Percentiles rank a stretch among this genome's conserved stretches.
Conservation (phyloP, 495 filamentous ascomycete species). For the Polyplosphaeria fusca region DNA sequence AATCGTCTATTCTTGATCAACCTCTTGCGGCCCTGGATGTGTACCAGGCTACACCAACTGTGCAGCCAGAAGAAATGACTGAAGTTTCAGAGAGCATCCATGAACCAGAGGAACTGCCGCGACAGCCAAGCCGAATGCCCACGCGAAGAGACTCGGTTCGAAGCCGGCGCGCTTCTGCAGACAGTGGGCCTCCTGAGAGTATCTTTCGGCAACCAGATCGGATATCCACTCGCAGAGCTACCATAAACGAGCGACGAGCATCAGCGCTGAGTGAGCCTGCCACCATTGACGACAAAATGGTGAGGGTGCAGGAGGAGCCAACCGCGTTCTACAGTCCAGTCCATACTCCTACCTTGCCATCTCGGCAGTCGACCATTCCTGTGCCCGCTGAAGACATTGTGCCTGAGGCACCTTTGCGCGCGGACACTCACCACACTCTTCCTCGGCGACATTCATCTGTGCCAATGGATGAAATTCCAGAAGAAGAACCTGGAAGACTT, state of each 20-base stretch:
- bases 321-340: background rate
- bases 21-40: conserved; percentile 7
- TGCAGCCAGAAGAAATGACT: background rate
- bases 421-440: background rate
- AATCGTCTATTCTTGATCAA: background rate
- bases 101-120: background rate
- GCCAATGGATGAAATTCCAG: conserved; percentile 5
- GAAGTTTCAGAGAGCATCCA: background rate
- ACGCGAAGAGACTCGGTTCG: background rate
- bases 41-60: background rate
- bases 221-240: background rate
- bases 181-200: too few relatives aligned
- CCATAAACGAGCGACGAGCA: background rate
- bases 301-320: background rate
- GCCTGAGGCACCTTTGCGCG: background rate
- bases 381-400: background rate
- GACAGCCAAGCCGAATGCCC: too few relatives aligned
- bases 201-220: conserved; percentile 7
- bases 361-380: background rate
- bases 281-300: background rate
- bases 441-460: background rate
- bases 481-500: conserved; percentile 6
- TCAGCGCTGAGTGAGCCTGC: background rate
- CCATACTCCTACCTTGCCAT: background rate
- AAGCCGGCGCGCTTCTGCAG: too few relatives aligned